Conservation (phyloP, 2,329 filamentous ascomycete species). For the Talaromyces sp. region DNA sequence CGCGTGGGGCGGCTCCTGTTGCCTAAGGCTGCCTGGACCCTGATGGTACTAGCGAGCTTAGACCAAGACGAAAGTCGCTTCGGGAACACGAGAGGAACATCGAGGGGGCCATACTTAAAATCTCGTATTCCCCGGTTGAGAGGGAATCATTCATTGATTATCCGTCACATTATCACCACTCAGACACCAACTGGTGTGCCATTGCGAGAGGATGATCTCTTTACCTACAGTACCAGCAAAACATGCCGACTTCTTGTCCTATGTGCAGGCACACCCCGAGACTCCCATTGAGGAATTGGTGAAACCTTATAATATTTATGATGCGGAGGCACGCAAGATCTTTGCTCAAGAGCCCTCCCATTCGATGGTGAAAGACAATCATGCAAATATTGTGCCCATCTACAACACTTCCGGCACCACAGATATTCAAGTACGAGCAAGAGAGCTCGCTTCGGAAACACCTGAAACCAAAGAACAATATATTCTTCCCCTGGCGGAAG, state of each 20-base stretch:
- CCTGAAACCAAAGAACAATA: conserved; percentile 36
- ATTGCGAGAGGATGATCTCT: background rate
- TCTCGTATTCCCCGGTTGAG: background rate
- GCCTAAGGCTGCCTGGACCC: conserved; percentile 16
- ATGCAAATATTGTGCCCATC: conserved; percentile 40
- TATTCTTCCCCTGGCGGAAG: conserved; percentile 36
- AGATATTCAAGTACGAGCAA: conserved; percentile 34
- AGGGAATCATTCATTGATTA: too few species aligned
- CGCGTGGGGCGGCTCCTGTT: background rate
- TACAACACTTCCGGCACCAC: conserved; percentile 29
- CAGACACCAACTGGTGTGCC: background rate
- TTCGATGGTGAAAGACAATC: conserved; percentile 29
- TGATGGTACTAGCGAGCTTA: background rate
- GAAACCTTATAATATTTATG: conserved; percentile 41
- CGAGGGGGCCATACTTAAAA: too few species aligned
- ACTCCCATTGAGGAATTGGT: conserved; percentile 33
- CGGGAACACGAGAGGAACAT: too few species aligned
- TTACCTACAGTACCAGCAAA: conserved; percentile 21
- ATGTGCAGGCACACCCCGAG: conserved; percentile 28
- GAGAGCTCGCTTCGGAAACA: conserved; percentile 35
- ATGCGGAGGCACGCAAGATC: conserved; percentile 38
- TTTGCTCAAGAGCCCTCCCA: conserved; percentile 45
- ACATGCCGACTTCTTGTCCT: conserved; percentile 31
- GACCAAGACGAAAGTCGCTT: too few species aligned
- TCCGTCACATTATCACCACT: too few species aligned